Base-by-base conservation (phyloP, 140 eudicot species). In the Ambrosia hybrid region DNA sequence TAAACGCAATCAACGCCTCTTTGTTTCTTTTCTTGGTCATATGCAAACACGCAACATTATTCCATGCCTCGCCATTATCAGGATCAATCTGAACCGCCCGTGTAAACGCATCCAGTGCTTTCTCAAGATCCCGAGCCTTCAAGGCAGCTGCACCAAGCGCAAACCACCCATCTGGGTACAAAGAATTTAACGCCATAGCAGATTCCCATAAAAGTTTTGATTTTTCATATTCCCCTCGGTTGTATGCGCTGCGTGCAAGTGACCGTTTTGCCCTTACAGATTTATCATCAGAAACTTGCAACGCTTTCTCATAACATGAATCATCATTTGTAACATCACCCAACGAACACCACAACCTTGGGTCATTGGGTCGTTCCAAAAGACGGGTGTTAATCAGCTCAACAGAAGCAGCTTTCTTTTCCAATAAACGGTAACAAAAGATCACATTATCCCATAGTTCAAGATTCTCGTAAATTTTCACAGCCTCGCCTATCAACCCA, bases 31-130 rank as follows among this genome's bases (percentile, higher is more conserved):
- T 81, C 73, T 78, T 90, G 7, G 85, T 75, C 91, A 87, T 87
- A 65, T 87, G 96, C 79, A 94, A 75, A 62, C 96, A 94, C 45
- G 99, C 99, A 34, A 94, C 81, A 68, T 94, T 94, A 78, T 90
- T 90, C 99, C 99, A 94, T 33, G 99, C 97, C 84, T 94, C 99
- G 62, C 97, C 97, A 64, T 90, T 88, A 51, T 90, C 96, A 10
- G 99, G 99, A 83, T 94, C 99, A 41, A 94, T 89, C 73, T 88
- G 97, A 57, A 94, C 92, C 4, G 96, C 85, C 13, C 95, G 96
- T 17, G 97, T 88, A 71, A 94, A 94, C 0, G 90, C 97, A 80
- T 85, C 92, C 4, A 94, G 33, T 15, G 99, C 94, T 75, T 86
- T 90, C 3, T 86, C 95, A n/a, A 90, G 67, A 75, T 90, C 96